These are phyloP conservation scores for Kazachstania sp. DNA, from an alignment of 1,139 yeast species.

Conservation along the genomic window DNA sequence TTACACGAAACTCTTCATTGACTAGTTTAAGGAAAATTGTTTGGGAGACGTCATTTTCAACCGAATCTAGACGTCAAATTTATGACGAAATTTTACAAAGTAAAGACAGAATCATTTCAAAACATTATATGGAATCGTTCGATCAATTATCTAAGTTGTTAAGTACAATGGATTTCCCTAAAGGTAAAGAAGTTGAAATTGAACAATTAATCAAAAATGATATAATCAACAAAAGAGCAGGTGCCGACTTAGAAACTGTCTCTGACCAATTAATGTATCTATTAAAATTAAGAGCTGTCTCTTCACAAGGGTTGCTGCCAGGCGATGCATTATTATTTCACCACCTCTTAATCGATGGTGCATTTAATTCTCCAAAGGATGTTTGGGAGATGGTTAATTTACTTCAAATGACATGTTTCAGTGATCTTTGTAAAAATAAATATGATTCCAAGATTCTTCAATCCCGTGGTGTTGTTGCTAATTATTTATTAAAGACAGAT, in stretches of 20 bases:
- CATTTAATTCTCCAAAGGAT: constrained; percentile 14
- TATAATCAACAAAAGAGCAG: constrained; percentile 15
- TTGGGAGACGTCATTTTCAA: constrained; percentile 35
- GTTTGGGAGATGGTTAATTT: constrained; percentile 30
- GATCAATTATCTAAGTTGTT: constrained; percentile 26
- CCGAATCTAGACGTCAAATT: constrained; percentile 30
- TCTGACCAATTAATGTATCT: constrained; percentile 19
- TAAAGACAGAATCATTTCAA: constrained; percentile 20
- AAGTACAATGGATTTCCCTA: constrained; percentile 24
- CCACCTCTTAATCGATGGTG: constrained; percentile 21
- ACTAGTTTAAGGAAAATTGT: constrained; percentile 35
- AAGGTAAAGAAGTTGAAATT: constrained; percentile 27
- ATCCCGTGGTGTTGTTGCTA: constrained; percentile 22
- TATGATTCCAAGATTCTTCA: constrained; percentile 24
- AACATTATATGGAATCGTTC: constrained; percentile 27
- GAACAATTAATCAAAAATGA: constrained; percentile 20
- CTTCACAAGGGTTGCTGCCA: constrained; percentile 25
- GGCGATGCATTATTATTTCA: constrained; percentile 29
- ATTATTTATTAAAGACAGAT: constrained; percentile 20
- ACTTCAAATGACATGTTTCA: constrained; percentile 29
- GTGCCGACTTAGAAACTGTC: constrained; percentile 7
- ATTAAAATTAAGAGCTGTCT: constrained; percentile 26
- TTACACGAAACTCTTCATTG: constrained; percentile 32
- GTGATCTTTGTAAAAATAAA: constrained; percentile 24
- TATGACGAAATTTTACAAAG: constrained; percentile 29